A percentile compares a stretch with the other conserved stretches of the same genome.
These are phyloP conservation scores for Scytalidium lignicola DNA, from an alignment of 2,329 filamentous ascomycete species.

Conservation along the genomic window DNA sequence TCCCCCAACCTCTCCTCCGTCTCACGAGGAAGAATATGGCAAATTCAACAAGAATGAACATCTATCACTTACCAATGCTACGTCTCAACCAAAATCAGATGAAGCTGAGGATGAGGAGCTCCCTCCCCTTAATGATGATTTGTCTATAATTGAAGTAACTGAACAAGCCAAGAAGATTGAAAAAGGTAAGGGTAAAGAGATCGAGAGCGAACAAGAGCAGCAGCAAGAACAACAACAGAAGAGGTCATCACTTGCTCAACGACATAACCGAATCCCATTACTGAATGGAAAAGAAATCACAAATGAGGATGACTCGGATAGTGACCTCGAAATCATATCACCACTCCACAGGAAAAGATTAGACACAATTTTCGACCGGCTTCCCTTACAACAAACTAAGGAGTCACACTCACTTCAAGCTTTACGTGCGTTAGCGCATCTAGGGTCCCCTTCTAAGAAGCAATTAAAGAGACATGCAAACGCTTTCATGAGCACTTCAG, in stretches of 20 bases:
- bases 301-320: slow-evolving; percentile 38
- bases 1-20: slow-evolving; percentile 66
- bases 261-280: slow-evolving; percentile 33
- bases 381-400: slow-evolving; percentile 57
- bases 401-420: slow-evolving; percentile 60
- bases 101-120: background rate
- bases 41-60: background rate
- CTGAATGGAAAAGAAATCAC: slow-evolving; percentile 33
- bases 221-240: slow-evolving; percentile 8
- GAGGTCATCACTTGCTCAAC: slow-evolving; percentile 18
- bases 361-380: slow-evolving; percentile 63
- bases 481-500: slow-evolving; percentile 58
- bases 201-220: slow-evolving; percentile 19
- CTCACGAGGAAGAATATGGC: slow-evolving; percentile 24
- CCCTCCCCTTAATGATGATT: background rate
- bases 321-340: slow-evolving; percentile 37
- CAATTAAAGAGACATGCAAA: slow-evolving; percentile 38
- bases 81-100: background rate
- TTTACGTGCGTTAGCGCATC: slow-evolving; percentile 69
- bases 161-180: slow-evolving; percentile 29
- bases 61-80: slow-evolving; percentile 1
- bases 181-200: slow-evolving; percentile 58
- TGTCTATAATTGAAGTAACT: background rate
- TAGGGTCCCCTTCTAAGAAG: slow-evolving; percentile 57
- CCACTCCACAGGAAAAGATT: slow-evolving; percentile 41